Evolutionary conservation across 1,284 basidiomycete species (phyloP).

Genomic region (Heterobasidion irregulare): DNA sequence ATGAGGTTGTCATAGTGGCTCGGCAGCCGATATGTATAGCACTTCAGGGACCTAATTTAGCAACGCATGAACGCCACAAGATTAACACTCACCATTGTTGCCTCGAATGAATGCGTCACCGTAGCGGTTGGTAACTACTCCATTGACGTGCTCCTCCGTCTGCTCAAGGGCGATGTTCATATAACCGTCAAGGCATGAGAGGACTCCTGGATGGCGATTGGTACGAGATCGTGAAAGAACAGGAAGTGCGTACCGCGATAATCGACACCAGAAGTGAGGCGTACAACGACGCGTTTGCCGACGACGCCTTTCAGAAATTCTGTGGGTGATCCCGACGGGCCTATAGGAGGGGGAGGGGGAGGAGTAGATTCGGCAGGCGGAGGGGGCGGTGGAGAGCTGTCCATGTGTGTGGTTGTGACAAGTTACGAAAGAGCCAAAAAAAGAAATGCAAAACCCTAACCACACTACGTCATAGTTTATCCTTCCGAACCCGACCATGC

Average conservation of each 20-base stretch:
- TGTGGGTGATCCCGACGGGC: slow-evolving; percentile 68
- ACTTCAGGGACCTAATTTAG: slow-evolving; percentile 17
- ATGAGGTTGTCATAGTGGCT: slow-evolving; percentile 20
- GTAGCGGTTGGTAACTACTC: slow-evolving; percentile 78
- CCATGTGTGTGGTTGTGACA: slow-evolving; percentile 11
- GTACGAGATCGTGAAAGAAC: background rate
- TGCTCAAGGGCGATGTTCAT: slow-evolving; percentile 99
- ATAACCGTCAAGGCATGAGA: slow-evolving; percentile 97
- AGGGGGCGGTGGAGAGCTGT: slow-evolving; percentile 18
- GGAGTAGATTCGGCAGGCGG: slow-evolving; percentile 25
- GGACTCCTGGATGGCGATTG: slow-evolving; percentile 51
- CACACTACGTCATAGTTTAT: too few relatives aligned
- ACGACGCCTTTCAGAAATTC: slow-evolving; percentile 93
- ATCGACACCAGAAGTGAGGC: slow-evolving; percentile 93
- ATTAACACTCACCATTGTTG: slow-evolving; percentile 79
- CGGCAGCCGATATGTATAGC: slow-evolving; percentile 38
- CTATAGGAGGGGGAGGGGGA: slow-evolving; percentile 38
- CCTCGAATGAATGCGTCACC: slow-evolving; percentile 95
- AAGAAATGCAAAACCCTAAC: too few relatives aligned
- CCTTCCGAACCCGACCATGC: too few relatives aligned
- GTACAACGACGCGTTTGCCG: slow-evolving; percentile 90
- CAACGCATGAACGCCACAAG: background rate
- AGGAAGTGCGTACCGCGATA: slow-evolving; percentile 67
- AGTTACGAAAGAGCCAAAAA: too few relatives aligned
- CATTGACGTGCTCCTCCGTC: slow-evolving; percentile 92